Base-by-base conservation (phyloP, 2,329 filamentous ascomycete genomes). In the Paecilomyces niveus region DNA sequence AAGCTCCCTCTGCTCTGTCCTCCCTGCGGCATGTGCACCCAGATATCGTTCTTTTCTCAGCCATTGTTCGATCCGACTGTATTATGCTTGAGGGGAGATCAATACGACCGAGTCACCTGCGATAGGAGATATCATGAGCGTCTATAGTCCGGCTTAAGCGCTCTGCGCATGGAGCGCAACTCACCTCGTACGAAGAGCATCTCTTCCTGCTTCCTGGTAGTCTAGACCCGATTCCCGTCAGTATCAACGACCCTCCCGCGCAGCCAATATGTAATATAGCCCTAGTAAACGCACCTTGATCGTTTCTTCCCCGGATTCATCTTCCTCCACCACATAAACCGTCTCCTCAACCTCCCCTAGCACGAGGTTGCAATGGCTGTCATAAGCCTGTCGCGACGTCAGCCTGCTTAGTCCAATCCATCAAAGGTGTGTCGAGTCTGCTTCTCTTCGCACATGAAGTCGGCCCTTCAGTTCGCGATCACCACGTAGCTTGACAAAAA, bases 111-210 rank as follows among this genome's bases (percentile, higher is more conserved):
- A 89, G 67, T 89, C 87, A 63, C 87, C 87, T 89, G 64, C n/a
- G 67, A 62, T 26, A 66, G 65, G 21, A 67, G 73, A 57, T 71
- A 66, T 54, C 63, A 67, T 71, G 55, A 60, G 54, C 35, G n/a
- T 35, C 31, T 21, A 1, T 32, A 18, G 53, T 54, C 6, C 18
- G 32, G 22, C 18, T 10, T 13, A 54, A 5, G 26, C 26, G 26
- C 26, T 29, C 26, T 29, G 29, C n/a, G 29, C 9, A 18, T 29
- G 57, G 45, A 21, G 3, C 24, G 55, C 26, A 22, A 29, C 83
- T 62, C 78, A 93, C 92, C 93, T 89, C 94, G 83, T 59, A 99
- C 93, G 74, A 99, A 99, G 21, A 99, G 80, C 94, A 99, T 99
- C 74, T 97, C 94, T 51, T 92, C 95, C 75, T 97, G 95, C 78